Conservation (phyloP, 257 asterid genomes). For the Solanum corneliomulleri region DNA sequence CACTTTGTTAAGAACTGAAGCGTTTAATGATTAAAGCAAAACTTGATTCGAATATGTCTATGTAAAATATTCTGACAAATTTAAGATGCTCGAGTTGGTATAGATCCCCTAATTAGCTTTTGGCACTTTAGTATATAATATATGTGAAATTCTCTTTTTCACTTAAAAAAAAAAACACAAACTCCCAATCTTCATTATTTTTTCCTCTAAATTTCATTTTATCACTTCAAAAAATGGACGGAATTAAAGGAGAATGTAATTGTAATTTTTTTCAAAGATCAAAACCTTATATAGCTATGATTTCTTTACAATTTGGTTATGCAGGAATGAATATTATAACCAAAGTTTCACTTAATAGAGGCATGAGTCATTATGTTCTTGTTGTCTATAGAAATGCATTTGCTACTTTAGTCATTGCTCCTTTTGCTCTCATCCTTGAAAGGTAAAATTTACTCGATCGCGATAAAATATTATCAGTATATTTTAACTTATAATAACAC, state of each 20-base stretch:
- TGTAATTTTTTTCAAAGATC: slow-evolving; percentile 39
- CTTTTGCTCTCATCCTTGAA: slow-evolving; percentile 75
- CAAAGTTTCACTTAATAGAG: slow-evolving; percentile 75
- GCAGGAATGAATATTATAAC: slow-evolving; percentile 94
- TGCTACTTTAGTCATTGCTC: slow-evolving; percentile 84
- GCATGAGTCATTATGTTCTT: slow-evolving; percentile 89
- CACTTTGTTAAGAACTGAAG: too few species aligned
- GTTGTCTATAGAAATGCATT: slow-evolving; percentile 94
- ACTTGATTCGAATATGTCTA: too few species aligned
- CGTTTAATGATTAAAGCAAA: too few species aligned
- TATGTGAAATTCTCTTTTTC: slow-evolving; percentile 5
- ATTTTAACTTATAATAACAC: neutral
- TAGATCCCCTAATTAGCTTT: neutral
- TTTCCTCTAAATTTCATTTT: slow-evolving; percentile 21
- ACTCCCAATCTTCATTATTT: slow-evolving; percentile 27
- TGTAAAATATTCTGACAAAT: too few species aligned
- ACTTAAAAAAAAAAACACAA: slow-evolving; percentile 62
- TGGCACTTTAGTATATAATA: slow-evolving; percentile 32
- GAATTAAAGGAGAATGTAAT: slow-evolving; percentile 14
- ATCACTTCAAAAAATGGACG: slow-evolving; percentile 39
- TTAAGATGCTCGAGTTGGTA: too few species aligned
- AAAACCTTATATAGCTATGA: slow-evolving; percentile 88
- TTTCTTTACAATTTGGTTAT: slow-evolving; percentile 72
- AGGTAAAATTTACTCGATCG: slow-evolving; percentile 18
- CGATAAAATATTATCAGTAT: neutral